Percentiles rank a stretch among this genome's conserved stretches.
phyloP scores from a whole-genome alignment of 1,284 basidiomycete genomes.

The Pseudozyma thailandica region DNA sequence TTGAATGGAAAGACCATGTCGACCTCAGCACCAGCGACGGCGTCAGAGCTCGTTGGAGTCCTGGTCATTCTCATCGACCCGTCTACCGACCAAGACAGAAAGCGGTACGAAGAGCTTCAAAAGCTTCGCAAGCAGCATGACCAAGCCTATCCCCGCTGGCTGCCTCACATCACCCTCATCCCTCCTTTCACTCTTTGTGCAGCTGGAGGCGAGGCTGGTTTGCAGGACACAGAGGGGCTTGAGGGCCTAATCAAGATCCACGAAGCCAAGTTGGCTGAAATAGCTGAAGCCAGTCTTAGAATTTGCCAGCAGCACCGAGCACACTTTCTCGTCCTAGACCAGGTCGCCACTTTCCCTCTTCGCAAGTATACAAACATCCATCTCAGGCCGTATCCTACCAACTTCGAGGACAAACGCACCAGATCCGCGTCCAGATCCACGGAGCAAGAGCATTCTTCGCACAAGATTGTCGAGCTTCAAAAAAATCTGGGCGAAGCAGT shows the following conservation, averaged over 20 bases:
- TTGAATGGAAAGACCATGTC: too few relatives aligned
- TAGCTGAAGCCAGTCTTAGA: not conserved
- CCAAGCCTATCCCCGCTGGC: conserved; percentile 20
- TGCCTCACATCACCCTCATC: conserved; percentile 34
- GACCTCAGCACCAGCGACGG: too few relatives aligned
- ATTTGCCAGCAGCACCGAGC: not conserved
- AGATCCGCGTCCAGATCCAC: not conserved
- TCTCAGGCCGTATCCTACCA: conserved; percentile 25
- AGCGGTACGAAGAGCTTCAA: conserved; percentile 14
- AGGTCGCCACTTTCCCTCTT: conserved; percentile 19
- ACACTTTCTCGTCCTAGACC: conserved; percentile 23
- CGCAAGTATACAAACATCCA: conserved; percentile 24
- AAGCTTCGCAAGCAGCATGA: conserved; percentile 14
- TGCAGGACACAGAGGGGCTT: not conserved
- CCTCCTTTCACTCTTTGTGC: conserved; percentile 15
- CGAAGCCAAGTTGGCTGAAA: conserved; percentile 3
- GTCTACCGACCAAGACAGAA: conserved; percentile 1
- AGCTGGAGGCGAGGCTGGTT: not conserved
- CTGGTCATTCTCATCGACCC: conserved; percentile 18
- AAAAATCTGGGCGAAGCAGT: not conserved
- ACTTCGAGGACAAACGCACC: conserved; percentile 12
- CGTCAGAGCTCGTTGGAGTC: conserved; percentile 7
- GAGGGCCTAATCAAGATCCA: not conserved
- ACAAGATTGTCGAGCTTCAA: conserved; percentile 15
- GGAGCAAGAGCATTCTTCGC: not conserved